phyloP scores from a whole-genome alignment of 2,329 filamentous ascomycete genomes.

The Phaeosphaeria sp. region DNA sequence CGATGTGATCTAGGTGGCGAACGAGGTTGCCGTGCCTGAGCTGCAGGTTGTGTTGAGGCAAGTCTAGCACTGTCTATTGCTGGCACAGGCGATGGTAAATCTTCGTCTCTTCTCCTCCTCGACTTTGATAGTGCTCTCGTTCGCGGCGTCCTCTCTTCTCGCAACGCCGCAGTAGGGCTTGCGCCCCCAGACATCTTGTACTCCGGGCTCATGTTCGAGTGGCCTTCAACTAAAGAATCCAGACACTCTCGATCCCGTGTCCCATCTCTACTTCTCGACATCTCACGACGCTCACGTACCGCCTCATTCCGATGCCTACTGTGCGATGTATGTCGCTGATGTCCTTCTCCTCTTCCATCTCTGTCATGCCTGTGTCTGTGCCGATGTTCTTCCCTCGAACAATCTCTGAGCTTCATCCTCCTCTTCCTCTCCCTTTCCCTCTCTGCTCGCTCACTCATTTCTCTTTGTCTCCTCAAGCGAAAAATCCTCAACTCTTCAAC shows the following conservation, averaged over 20 bases:
- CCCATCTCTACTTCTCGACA: neutral
- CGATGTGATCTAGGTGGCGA: neutral
- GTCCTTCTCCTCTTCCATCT: neutral
- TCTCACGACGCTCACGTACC: neutral
- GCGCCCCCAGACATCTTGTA: constrained; percentile 13
- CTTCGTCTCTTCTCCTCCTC: neutral
- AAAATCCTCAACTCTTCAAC: constrained; percentile 30
- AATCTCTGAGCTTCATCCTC: neutral
- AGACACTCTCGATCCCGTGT: neutral
- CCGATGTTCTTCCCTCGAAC: neutral
- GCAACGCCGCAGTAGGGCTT: constrained; percentile 1
- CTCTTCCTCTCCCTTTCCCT: constrained; percentile 3
- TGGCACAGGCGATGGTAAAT: neutral
- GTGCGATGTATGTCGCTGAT: neutral
- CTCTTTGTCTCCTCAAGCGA: constrained; percentile 18
- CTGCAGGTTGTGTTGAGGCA: neutral
- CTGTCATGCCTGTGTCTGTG: neutral
- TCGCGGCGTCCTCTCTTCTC: neutral
- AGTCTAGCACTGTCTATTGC: neutral
- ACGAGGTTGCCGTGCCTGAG: neutral
- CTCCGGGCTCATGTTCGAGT: neutral
- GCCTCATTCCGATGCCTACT: neutral
- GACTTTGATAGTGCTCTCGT: neutral
- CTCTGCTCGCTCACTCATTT: constrained; percentile 4
- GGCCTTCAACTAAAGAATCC: neutral